Conservation (phyloP, 78 protist genomes). For the Dictyostelium intermedium region DNA sequence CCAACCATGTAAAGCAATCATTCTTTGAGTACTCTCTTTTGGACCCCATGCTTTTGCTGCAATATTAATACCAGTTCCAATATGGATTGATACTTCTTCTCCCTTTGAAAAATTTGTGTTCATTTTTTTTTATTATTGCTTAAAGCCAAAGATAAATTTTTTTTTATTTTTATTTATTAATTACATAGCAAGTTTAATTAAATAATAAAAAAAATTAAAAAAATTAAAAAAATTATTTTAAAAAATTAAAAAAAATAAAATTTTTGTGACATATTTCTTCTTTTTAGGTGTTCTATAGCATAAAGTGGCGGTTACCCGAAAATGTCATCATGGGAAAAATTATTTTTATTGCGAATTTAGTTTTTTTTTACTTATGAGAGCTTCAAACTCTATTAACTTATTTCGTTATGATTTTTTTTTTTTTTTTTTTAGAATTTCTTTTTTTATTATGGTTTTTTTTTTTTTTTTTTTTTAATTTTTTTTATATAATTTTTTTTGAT, state of each 20-base stretch:
- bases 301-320: not conserved
- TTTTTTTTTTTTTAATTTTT: too few species aligned
- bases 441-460: too few species aligned
- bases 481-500: too few species aligned
- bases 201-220: not conserved
- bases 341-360: not conserved
- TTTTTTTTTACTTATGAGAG: too few species aligned
- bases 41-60: slow-evolving; percentile 68
- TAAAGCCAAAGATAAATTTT: not conserved
- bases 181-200: not conserved
- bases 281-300: not conserved
- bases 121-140: not conserved
- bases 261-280: not conserved
- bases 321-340: not conserved
- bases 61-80: slow-evolving; percentile 32
- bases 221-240: not conserved
- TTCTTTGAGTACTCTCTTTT: not conserved
- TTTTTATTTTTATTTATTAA: not conserved
- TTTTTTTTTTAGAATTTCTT: too few species aligned
- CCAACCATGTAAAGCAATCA: slow-evolving; percentile 59
- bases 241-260: not conserved
- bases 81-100: slow-evolving; percentile 40
- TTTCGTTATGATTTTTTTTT: too few species aligned
- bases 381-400: too few species aligned
- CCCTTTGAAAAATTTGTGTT: not conserved